These are phyloP conservation scores for Lactarius tabidus DNA, from an alignment of 768 basidiomycete genomes.

Conservation along the genomic window DNA sequence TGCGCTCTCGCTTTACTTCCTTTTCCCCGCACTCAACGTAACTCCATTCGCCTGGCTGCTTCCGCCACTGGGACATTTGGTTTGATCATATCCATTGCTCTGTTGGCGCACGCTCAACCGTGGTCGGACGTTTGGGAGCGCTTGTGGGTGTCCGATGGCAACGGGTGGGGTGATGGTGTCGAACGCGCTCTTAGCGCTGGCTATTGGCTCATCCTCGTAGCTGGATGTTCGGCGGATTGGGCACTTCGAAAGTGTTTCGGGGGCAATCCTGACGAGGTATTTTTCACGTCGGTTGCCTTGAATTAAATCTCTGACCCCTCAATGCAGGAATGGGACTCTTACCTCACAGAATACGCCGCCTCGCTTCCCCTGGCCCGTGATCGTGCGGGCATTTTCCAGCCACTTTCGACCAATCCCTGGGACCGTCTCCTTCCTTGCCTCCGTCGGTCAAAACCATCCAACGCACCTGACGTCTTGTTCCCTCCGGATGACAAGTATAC, in stretches of 20 bases:
- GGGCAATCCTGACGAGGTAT: constrained; percentile 65
- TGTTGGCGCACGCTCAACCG: constrained; percentile 45
- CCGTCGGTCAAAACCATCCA: constrained; percentile 15
- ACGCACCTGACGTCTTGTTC: constrained; percentile 5
- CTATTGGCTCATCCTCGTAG: constrained; percentile 47
- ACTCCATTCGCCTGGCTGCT: constrained; percentile 47
- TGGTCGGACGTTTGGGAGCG: constrained; percentile 66
- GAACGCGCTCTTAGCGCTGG: constrained; percentile 60
- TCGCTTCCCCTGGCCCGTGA: constrained; percentile 44
- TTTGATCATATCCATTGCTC: constrained; percentile 47
- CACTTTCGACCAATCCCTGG: constrained; percentile 48
- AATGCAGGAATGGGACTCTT: constrained; percentile 62
- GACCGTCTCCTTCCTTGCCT: constrained; percentile 40
- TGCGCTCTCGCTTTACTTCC: constrained; percentile 44
- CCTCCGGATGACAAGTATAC: constrained; percentile 14
- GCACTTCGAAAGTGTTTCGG: constrained; percentile 51
- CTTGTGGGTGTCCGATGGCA: constrained; percentile 47
- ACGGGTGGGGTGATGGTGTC: constrained; percentile 49
- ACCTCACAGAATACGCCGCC: constrained; percentile 54
- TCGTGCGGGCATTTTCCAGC: constrained; percentile 56
- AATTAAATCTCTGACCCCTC: background rate
- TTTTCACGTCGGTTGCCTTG: constrained; percentile 11
- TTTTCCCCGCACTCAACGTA: constrained; percentile 42
- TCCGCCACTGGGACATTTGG: constrained; percentile 58
- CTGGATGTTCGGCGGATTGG: constrained; percentile 53